Evolutionary conservation across 2,329 filamentous ascomycete genomes (phyloP).

Genomic region (Phaeomoniella chlamydospora): DNA sequence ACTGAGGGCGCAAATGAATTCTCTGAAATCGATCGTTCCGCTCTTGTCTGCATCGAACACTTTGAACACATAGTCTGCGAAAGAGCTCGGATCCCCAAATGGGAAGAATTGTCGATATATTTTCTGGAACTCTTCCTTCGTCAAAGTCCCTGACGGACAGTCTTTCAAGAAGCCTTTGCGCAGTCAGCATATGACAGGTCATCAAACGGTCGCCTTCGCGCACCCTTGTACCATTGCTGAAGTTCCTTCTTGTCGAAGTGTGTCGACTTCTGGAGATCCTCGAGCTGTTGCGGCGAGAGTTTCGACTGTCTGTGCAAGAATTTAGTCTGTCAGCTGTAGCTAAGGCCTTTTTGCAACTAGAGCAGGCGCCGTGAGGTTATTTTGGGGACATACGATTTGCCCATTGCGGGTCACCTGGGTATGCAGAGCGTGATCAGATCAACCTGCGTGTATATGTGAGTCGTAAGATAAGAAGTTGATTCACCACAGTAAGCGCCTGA

Average conservation of each 20-base stretch:
- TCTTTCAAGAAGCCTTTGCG: constrained; percentile 88
- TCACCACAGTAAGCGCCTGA: no score
- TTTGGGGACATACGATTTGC: constrained; percentile 2
- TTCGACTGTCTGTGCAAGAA: constrained; percentile 78
- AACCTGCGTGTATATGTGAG: no score
- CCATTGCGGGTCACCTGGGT: no score
- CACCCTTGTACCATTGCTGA: constrained; percentile 99
- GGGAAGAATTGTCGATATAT: constrained; percentile 99
- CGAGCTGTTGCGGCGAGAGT: constrained; percentile 89
- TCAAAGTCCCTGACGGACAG: constrained; percentile 90
- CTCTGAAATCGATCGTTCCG: constrained; percentile 97
- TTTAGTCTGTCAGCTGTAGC: not conserved
- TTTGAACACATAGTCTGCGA: constrained; percentile 98
- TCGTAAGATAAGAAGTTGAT: no score
- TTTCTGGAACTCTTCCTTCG: constrained; percentile 98
- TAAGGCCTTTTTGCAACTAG: no score
- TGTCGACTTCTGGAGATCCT: constrained; percentile 88
- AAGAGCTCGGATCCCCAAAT: constrained; percentile 91
- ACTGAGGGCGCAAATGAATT: constrained; percentile 96
- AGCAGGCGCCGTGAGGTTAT: no score
- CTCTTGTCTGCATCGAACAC: constrained; percentile 97
- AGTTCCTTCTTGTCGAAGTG: constrained; percentile 99
- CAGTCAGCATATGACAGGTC: constrained; percentile 8
- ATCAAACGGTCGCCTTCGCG: constrained; percentile 13
- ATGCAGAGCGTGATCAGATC: no score